Evolutionary conservation across 441 rosid genomes (phyloP).

Genomic region (Pelargonium hybrid): DNA sequence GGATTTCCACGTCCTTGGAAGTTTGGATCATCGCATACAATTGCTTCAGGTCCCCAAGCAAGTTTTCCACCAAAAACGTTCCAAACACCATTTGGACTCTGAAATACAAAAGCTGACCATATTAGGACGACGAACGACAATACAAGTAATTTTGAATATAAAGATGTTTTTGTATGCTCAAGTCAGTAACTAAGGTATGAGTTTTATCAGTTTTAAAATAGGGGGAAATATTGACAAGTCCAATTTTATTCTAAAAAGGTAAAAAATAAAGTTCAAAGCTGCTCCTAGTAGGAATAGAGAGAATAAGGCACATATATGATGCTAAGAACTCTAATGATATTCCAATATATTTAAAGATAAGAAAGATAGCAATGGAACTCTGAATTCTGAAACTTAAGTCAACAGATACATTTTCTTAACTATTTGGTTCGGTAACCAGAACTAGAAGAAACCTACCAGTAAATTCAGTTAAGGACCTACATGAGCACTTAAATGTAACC

Average conservation of each 20-base stretch:
- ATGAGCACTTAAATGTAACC: neutral
- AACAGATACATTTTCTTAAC: neutral
- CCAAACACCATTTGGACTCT: constrained; percentile 51
- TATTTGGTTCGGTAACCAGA: constrained; percentile 4
- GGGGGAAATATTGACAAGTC: neutral
- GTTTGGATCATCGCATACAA: constrained; percentile 46
- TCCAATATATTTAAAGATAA: neutral
- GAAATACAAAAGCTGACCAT: constrained; percentile 16
- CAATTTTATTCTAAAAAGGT: neutral
- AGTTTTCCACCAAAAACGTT: constrained; percentile 44
- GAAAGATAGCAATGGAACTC: neutral
- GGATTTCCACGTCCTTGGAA: constrained; percentile 47
- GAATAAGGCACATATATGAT: neutral
- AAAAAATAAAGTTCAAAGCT: neutral
- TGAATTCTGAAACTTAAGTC: neutral
- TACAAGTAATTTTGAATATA: neutral
- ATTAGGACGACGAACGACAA: neutral
- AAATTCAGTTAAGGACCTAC: neutral
- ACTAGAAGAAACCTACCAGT: neutral
- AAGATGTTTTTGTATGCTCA: neutral
- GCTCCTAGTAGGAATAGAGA: neutral
- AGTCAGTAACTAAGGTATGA: neutral
- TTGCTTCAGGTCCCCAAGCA: constrained; percentile 52
- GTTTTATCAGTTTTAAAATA: neutral
- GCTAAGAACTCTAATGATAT: neutral